Evolutionary conservation across 257 asterid genomes (phyloP).

Genomic region (Nicotiana tomentosiformis): DNA sequence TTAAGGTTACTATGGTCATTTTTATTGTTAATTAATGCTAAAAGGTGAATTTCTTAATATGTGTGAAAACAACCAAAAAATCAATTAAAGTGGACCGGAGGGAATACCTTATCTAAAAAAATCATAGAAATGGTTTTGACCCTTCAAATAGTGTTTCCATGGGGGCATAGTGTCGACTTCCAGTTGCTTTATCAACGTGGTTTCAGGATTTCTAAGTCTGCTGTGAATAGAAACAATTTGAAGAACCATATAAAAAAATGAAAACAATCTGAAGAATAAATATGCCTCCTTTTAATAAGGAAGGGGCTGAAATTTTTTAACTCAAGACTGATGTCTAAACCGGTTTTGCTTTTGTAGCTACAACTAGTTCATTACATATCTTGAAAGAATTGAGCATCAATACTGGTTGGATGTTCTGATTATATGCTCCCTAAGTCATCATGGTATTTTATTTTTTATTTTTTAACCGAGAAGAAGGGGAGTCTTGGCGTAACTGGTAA

Average conservation of each 20-base stretch:
- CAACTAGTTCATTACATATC: neutral
- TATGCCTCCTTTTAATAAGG: neutral
- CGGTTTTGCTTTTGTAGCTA: neutral
- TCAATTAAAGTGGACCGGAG: no score
- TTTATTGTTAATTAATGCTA: no score
- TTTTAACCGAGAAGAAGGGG: no score
- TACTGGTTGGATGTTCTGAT: neutral
- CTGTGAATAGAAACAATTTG: neutral
- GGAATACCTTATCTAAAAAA: no score
- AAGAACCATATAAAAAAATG: neutral
- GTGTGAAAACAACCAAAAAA: no score
- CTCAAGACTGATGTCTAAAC: neutral
- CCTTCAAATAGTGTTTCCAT: neutral
- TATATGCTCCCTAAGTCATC: neutral
- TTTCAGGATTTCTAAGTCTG: neutral
- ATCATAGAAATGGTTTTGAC: neutral
- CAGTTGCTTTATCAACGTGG: neutral
- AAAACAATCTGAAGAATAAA: neutral
- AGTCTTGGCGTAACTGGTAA: no score
- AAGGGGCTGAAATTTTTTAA: neutral
- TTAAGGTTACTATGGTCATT: no score
- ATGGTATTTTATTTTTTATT: neutral
- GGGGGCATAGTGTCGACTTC: neutral
- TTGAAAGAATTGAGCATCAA: slow-evolving; percentile 2
- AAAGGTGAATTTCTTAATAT: no score